Evolutionary conservation across 441 rosid genomes (phyloP).

Genomic region (Capsella rubella): DNA sequence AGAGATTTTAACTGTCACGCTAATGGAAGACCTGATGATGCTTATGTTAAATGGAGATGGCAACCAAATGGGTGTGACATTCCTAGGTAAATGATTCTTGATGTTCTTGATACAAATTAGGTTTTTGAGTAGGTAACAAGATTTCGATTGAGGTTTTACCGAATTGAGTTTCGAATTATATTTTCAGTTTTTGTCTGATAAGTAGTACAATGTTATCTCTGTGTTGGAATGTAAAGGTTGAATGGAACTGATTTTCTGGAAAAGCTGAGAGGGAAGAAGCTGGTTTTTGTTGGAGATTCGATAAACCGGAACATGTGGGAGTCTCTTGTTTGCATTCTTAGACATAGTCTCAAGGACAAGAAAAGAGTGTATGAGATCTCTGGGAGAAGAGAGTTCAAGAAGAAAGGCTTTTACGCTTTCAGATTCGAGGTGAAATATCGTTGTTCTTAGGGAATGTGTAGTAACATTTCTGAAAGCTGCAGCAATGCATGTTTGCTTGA

Average conservation of each 20-base stretch:
- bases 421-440: constrained; percentile 61
- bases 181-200: constrained; percentile 1
- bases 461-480: background rate
- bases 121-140: constrained; percentile 10
- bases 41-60: constrained; percentile 66
- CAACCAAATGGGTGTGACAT: constrained; percentile 65
- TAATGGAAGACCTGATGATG: constrained; percentile 67
- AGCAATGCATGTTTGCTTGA: background rate
- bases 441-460: background rate
- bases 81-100: constrained; percentile 54
- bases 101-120: background rate
- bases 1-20: constrained; percentile 64
- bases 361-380: constrained; percentile 65
- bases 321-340: constrained; percentile 72
- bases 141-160: background rate
- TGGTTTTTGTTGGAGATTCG: constrained; percentile 75
- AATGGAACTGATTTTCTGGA: constrained; percentile 73
- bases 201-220: constrained; percentile 6
- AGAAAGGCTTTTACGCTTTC: constrained; percentile 69
- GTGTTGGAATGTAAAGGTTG: constrained; percentile 42
- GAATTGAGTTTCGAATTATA: background rate
- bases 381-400: constrained; percentile 63
- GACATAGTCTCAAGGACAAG: constrained; percentile 56
- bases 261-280: constrained; percentile 65
- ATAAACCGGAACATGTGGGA: constrained; percentile 83